phyloP scores from a whole-genome alignment of 2,329 filamentous ascomycete genomes.

The Fusarium stilboides region DNA sequence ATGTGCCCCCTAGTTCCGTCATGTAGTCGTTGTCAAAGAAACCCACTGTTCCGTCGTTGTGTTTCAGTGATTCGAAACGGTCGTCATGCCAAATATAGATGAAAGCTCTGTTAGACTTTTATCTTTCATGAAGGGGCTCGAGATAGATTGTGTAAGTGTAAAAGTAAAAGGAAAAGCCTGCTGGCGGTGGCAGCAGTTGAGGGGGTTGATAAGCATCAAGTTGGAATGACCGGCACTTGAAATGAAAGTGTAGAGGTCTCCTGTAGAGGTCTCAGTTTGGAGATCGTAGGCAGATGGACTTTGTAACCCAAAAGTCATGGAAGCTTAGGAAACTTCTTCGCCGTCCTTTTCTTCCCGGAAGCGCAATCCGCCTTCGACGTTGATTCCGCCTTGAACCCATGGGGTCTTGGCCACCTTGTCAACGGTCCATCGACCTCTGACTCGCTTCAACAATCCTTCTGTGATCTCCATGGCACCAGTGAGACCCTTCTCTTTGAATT shows the following conservation, averaged over 20 bases:
- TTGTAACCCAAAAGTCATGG: background rate
- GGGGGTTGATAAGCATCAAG: slow-evolving; percentile 10
- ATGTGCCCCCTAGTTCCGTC: slow-evolving; percentile 27
- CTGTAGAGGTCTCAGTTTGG: background rate
- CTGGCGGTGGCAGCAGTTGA: slow-evolving; percentile 1
- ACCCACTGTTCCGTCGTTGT: slow-evolving; percentile 22
- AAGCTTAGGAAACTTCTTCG: slow-evolving; percentile 62
- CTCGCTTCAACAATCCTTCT: slow-evolving; percentile 87
- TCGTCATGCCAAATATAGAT: slow-evolving; percentile 13
- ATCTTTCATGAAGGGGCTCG: slow-evolving; percentile 19
- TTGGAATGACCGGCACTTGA: slow-evolving; percentile 4
- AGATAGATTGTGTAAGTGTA: slow-evolving; percentile 28
- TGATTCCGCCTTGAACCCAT: slow-evolving; percentile 84
- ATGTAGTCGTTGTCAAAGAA: slow-evolving; percentile 41
- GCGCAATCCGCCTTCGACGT: slow-evolving; percentile 73
- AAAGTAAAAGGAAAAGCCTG: slow-evolving; percentile 14
- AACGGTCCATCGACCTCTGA: slow-evolving; percentile 82
- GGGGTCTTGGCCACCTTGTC: slow-evolving; percentile 78
- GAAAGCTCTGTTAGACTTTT: slow-evolving; percentile 10
- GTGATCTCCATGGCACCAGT: slow-evolving; percentile 85
- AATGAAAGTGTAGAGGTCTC: slow-evolving; percentile 8
- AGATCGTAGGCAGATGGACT: background rate
- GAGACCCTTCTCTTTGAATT: slow-evolving; percentile 75
- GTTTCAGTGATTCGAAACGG: slow-evolving; percentile 21
- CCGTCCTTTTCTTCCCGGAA: slow-evolving; percentile 73